Percentiles rank a stretch among this genome's conserved stretches.
Evolutionary conservation across 2,329 filamentous ascomycete species (phyloP).

Genomic region (Tolypocladium capitatum): DNA sequence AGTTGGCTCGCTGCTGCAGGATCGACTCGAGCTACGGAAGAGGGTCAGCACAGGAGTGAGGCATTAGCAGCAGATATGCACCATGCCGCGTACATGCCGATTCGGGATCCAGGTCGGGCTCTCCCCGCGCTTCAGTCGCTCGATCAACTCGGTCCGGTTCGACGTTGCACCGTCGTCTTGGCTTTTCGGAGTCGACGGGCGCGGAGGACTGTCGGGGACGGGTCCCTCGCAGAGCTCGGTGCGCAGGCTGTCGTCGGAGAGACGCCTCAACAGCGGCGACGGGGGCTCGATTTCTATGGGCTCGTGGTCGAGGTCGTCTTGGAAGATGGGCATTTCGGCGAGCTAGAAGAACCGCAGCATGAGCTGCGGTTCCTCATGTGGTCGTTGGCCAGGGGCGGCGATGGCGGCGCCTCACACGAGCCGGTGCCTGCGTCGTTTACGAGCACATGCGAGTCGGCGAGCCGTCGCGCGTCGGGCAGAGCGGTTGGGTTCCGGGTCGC

Average conservation of each 20-base stretch:
- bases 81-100: constrained; percentile 36
- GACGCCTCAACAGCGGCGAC: constrained; percentile 13
- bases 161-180: constrained; percentile 24
- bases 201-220: constrained; percentile 27
- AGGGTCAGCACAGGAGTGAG: not conserved
- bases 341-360: constrained; percentile 19
- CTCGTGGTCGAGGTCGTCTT: constrained; percentile 32
- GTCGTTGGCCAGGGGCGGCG: not conserved
- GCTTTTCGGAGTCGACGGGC: constrained; percentile 9
- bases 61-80: not conserved
- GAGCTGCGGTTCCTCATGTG: constrained; percentile 10
- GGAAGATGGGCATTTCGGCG: constrained; percentile 43
- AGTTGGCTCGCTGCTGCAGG: constrained; percentile 12
- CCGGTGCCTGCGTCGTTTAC: not conserved
- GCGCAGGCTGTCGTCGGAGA: constrained; percentile 47
- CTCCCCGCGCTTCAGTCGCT: constrained; percentile 67
- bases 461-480: not conserved
- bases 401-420: not conserved
- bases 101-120: constrained; percentile 61
- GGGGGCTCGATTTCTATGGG: no score
- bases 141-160: constrained; percentile 68
- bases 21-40: constrained; percentile 24
- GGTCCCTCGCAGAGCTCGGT: constrained; percentile 49
- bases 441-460: not conserved
- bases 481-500: not conserved